Base-by-base conservation (phyloP, 345 rosid genomes). In the Melastoma malabathricum region DNA sequence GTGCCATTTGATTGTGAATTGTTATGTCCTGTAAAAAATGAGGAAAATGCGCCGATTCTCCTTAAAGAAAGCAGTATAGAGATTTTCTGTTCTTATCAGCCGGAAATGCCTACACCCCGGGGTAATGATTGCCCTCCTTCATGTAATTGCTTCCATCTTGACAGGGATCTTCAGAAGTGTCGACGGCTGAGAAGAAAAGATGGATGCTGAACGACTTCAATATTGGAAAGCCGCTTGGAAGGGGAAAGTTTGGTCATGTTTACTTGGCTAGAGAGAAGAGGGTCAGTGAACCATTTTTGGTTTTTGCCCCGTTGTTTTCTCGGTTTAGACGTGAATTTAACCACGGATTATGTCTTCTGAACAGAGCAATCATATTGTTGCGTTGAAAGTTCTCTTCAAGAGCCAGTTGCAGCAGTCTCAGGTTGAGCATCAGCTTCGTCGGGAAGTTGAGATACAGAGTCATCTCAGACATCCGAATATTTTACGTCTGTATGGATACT, bases 401-500 rank as follows among this genome's bases (percentile, higher is more conserved):
- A 81, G 73, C 66, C 98, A 92, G 75, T 70, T 92, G 66, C 97
- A 87, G 29, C 86, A 92, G 62, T 92, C 98, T 25, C 97, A 87
- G 65, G 97, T 87, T 52, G 97, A 92, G 67, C 97, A 87, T 64
- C 98, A 87, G 71, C 90, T 92, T 5, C 80, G 95, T 7, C 75
- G 97, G 9, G 98, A 92, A 79, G 95, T 92, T 17, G 97, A 92
- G 70, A 92, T 92, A 39, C 98, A 92, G 65, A 87, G 97, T 64
- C 97, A 92, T 72, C 95, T 92, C 44, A 72, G 95, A 1, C 83
- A 87, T 66, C 86, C 98, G 27, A 92, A 87, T 44, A 92, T 92
- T 10, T 62, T 92, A 58, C 73, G 97, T 1, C 87, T 92, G 19
- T 92, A 87, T 63, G 98, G 98, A 50, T 92, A 92, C 65, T 92